A percentile compares a stretch with the other conserved stretches of the same genome.
Evolutionary conservation across 805 yeast genomes (phyloP).

Genomic region (Candida piceae): DNA sequence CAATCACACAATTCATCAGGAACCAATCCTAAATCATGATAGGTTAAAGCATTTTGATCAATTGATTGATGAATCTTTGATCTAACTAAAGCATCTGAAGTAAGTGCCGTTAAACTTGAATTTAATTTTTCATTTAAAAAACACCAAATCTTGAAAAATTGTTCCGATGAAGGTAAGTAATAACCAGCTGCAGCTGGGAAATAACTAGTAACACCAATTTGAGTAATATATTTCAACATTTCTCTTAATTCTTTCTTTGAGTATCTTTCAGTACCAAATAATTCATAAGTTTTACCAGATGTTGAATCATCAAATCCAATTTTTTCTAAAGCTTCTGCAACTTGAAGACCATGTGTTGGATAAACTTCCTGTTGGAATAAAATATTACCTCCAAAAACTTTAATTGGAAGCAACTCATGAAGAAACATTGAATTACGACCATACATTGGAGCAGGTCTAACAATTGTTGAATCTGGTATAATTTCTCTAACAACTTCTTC

Average conservation of each 20-base stretch:
- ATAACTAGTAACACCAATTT: conserved; percentile 31
- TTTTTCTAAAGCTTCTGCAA: conserved; percentile 70
- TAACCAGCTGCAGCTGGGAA: conserved; percentile 34
- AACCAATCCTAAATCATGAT: conserved; percentile 65
- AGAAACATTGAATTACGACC: conserved; percentile 71
- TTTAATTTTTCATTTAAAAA: conserved; percentile 41
- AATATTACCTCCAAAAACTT: conserved; percentile 59
- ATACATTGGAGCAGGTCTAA: conserved; percentile 77
- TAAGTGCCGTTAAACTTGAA: conserved; percentile 34
- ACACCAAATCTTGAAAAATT: conserved; percentile 24
- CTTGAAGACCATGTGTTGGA: conserved; percentile 76
- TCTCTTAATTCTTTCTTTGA: conserved; percentile 60
- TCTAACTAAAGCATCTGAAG: conserved; percentile 73
- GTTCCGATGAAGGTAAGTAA: conserved; percentile 37
- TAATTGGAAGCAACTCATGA: conserved; percentile 51
- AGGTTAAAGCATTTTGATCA: conserved; percentile 57
- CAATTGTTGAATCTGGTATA: conserved; percentile 74
- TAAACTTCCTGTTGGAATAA: conserved; percentile 58
- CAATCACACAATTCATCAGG: conserved; percentile 49
- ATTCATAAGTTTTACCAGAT: conserved; percentile 68
- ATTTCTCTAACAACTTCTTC: conserved; percentile 66
- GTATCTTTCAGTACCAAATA: conserved; percentile 66
- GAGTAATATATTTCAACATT: conserved; percentile 50
- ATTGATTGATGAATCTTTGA: conserved; percentile 61
- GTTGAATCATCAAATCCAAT: conserved; percentile 82